These are phyloP conservation scores for Sugiyamaella chiloensis DNA, from an alignment of 805 yeast genomes.

Conservation along the genomic window DNA sequence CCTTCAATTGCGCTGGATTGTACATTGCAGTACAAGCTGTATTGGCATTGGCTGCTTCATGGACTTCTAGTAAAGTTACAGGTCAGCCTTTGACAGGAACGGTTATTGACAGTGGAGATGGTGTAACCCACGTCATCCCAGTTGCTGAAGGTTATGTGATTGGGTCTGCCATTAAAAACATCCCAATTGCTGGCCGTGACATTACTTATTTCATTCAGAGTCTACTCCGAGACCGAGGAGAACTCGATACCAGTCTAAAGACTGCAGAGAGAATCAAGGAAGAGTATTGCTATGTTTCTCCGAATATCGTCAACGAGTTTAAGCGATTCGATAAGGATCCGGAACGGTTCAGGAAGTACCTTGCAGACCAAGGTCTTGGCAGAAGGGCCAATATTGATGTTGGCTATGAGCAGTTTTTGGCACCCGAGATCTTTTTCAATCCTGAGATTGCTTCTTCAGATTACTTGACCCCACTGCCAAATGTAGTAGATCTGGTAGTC, in stretches of 20 bases:
- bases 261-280: slow-evolving; percentile 98
- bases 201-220: slow-evolving; percentile 92
- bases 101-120: slow-evolving; percentile 97
- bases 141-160: slow-evolving; percentile 99
- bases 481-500: slow-evolving; percentile 92
- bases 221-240: slow-evolving; percentile 94
- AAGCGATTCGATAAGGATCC: slow-evolving; percentile 92
- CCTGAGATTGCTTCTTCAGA: slow-evolving; percentile 97
- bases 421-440: slow-evolving; percentile 98
- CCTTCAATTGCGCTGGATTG: slow-evolving; percentile 97
- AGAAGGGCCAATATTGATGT: slow-evolving; percentile 74
- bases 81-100: slow-evolving; percentile 97
- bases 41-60: slow-evolving; percentile 94
- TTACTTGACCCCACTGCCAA: slow-evolving; percentile 92
- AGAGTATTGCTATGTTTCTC: slow-evolving; percentile 94
- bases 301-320: slow-evolving; percentile 96
- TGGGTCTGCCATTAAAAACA: slow-evolving; percentile 94
- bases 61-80: slow-evolving; percentile 95
- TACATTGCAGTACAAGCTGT: slow-evolving; percentile 99
- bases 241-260: slow-evolving; percentile 84
- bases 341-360: slow-evolving; percentile 87
- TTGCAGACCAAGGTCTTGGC: slow-evolving; percentile 65
- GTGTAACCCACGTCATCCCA: slow-evolving; percentile 98
- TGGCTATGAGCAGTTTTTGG: slow-evolving; percentile 95
- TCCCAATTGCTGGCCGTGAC: slow-evolving; percentile 98